A percentile compares a stretch with the other conserved stretches of the same genome.
Evolutionary conservation across 192 early-diverging fungal species (phyloP).

Genomic region (Coemansia sp.): DNA sequence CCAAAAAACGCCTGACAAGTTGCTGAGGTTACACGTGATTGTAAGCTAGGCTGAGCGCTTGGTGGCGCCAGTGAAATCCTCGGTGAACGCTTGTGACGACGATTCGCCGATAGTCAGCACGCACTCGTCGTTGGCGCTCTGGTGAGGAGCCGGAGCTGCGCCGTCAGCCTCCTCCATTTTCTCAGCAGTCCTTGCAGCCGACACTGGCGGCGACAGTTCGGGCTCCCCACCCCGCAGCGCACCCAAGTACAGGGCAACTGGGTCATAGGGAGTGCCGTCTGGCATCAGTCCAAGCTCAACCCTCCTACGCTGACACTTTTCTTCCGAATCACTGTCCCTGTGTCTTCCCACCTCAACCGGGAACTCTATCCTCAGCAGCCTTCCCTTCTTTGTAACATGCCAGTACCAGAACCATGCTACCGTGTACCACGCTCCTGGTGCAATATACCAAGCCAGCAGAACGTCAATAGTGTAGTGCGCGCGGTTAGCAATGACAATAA

Average conservation of each 20-base stretch:
- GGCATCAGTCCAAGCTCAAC: conserved; percentile 36
- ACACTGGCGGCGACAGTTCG: conserved; percentile 9
- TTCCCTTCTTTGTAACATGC: conserved; percentile 47
- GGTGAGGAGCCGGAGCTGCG: not conserved
- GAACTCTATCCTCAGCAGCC: conserved; percentile 51
- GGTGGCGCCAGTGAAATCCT: not conserved
- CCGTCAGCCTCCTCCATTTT: not conserved
- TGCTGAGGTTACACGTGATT: conserved; percentile 2
- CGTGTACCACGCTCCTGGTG: conserved; percentile 53
- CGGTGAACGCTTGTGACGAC: not conserved
- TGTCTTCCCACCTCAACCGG: conserved; percentile 50
- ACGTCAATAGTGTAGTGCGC: conserved; percentile 66
- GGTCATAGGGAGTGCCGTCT: conserved; percentile 50
- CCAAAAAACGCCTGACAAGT: not conserved
- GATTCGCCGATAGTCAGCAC: conserved; percentile 3
- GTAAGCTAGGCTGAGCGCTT: not conserved
- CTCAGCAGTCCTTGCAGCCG: not conserved
- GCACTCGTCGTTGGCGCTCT: not conserved
- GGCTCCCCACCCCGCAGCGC: conserved; percentile 11
- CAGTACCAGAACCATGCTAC: conserved; percentile 57
- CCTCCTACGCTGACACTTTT: conserved; percentile 35
- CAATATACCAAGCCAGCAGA: conserved; percentile 60
- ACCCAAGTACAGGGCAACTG: conserved; percentile 35
- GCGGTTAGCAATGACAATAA: conserved; percentile 61
- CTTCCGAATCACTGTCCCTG: conserved; percentile 22